Evolutionary conservation across 177 flowering plant genomes (phyloP), one percentile per base, ranked within the genome.

Genomic region (Vitis hybrid): DNA sequence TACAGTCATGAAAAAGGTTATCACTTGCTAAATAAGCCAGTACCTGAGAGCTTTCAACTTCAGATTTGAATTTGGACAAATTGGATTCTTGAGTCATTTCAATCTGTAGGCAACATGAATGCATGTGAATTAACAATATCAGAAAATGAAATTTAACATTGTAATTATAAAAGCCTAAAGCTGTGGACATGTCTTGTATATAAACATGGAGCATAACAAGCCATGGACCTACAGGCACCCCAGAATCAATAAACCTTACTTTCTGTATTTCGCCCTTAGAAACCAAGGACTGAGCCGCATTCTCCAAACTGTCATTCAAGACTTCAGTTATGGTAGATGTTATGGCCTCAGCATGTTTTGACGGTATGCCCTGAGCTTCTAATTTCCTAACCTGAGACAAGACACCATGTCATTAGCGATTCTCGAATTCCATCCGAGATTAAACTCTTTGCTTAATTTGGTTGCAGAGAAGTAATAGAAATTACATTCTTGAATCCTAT

Each of bases 331-430:
- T 74, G 16, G 87, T 84, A 69, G 75, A 74, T 3, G 91, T 87
- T 50, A 89, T 84, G 1, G 86, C 93, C 81, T 89, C 91, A 0
- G 93, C 93, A 62, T 89, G 93, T 71, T 87, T 81, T 1, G 89
- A 71, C 7, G 89, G 91, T 54, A 89, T 72, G 1, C 89, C 93
- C 78, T 87, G 75, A 4, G 83, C 81, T 63, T 89, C 93, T 24
- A 89, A 70, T 70, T 69, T 83, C 76, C 88, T 79, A 32, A 89
- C 93, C 93, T 89, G n/a, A 75, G 19, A 62, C 4, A 60, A 68
- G n/a, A 40, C 8, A 30, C 54, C 52, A 70, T 21, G 10, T 27
- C 4, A 52, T 9, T 40, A 40, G 7, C 8, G 0, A 6, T 40
- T 40, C 46, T 40, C 8, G 46, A 40, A 40, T 40, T 6, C 30